Conservation (phyloP, 2,329 filamentous ascomycete species). For the Trichophyton mentagrophytes region DNA sequence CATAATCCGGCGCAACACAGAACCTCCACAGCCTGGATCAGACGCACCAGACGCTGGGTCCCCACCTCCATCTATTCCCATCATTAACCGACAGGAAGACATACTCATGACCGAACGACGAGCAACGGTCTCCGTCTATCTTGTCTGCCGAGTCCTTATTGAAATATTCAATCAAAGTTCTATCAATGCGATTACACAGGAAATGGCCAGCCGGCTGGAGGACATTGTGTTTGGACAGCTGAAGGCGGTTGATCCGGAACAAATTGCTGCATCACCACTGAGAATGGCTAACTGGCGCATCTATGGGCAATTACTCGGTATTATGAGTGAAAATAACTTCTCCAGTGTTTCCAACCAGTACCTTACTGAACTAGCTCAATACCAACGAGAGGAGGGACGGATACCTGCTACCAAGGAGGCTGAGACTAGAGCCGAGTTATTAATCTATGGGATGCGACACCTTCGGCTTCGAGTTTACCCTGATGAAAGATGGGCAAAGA, state of each 20-base stretch:
- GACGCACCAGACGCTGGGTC: constrained; percentile 24
- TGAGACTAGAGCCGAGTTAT: constrained; percentile 72
- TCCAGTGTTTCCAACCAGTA: constrained; percentile 70
- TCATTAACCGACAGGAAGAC: constrained; percentile 50
- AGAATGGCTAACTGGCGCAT: constrained; percentile 93
- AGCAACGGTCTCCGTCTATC: constrained; percentile 89
- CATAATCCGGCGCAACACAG: constrained; percentile 60
- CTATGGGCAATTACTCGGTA: constrained; percentile 82
- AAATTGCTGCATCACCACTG: constrained; percentile 55
- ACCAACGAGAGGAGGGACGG: constrained; percentile 57
- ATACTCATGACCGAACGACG: constrained; percentile 72
- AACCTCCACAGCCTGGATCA: constrained; percentile 44
- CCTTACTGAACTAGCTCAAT: constrained; percentile 63
- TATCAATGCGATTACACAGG: constrained; percentile 65
- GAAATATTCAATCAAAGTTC: constrained; percentile 89
- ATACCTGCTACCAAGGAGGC: constrained; percentile 41
- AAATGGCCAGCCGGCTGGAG: constrained; percentile 89
- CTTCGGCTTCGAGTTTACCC: constrained; percentile 63
- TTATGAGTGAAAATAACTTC: constrained; percentile 92
- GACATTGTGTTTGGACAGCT: constrained; percentile 95
- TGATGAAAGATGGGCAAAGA: constrained; percentile 65
- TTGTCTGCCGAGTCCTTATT: constrained; percentile 83
- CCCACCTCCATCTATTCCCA: constrained; percentile 18
- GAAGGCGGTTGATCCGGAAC: constrained; percentile 73
- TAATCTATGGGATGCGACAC: constrained; percentile 85